Conservation (phyloP, 108 stramenopile genomes). For the Discostella pseudostelligera region DNA sequence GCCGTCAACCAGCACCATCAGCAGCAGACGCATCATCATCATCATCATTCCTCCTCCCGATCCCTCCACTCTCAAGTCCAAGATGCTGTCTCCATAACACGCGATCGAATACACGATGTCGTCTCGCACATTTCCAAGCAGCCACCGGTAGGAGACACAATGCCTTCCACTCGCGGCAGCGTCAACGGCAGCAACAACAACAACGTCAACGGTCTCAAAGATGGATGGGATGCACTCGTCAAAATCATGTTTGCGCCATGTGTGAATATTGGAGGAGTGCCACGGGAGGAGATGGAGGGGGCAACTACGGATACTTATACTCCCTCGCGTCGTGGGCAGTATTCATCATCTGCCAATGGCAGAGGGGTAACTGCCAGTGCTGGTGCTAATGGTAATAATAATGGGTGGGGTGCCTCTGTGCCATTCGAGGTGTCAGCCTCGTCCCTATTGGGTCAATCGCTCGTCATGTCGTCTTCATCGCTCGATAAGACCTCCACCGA, state of each 20-base stretch:
- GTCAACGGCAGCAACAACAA: not conserved
- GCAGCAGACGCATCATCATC: not conserved
- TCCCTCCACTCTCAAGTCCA: conserved; percentile 5
- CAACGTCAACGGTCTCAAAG: conserved; percentile 7
- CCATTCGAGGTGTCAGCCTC: conserved; percentile 30
- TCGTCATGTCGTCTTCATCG: not conserved
- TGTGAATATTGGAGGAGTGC: conserved; percentile 33
- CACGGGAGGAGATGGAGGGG: conserved; percentile 18
- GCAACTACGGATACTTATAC: not conserved
- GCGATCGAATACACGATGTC: not conserved
- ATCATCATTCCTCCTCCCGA: not conserved
- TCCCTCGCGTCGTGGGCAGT: not conserved
- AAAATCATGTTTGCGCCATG: conserved; percentile 37
- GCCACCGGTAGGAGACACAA: not conserved
- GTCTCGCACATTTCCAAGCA: not conserved
- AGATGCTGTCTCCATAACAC: not conserved
- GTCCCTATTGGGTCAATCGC: conserved; percentile 9
- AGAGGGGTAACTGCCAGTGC: not conserved
- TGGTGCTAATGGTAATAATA: not conserved
- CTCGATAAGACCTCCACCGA: not conserved
- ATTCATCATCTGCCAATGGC: not conserved
- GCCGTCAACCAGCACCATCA: not conserved
- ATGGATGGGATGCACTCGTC: conserved; percentile 21
- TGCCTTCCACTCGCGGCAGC: not conserved
- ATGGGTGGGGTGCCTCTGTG: conserved; percentile 9